Percentiles rank a stretch among this genome's conserved stretches.
Conservation (phyloP, 495 filamentous ascomycete genomes). For the Penicillium parvum region DNA sequence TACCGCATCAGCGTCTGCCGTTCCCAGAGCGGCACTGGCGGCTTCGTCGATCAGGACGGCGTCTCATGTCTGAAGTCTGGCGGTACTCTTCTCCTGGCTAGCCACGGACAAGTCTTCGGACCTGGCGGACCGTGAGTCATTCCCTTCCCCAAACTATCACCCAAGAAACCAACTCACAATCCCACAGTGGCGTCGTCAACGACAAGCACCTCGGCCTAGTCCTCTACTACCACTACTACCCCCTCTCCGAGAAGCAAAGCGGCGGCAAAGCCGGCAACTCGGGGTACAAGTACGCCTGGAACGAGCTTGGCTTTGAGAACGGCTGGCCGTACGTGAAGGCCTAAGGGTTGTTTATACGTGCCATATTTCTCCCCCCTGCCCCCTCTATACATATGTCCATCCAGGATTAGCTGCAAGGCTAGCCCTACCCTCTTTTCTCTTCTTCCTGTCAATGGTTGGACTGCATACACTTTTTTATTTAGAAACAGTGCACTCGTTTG, state of each 20-base stretch:
- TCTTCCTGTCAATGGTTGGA: constrained; percentile 24
- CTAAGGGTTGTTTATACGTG: constrained; percentile 8
- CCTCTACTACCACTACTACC: constrained; percentile 67
- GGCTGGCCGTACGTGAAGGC: constrained; percentile 52
- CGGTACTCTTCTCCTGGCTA: constrained; percentile 59
- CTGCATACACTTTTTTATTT: constrained; percentile 16
- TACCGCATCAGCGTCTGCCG: constrained; percentile 66
- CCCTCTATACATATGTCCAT: constrained; percentile 2
- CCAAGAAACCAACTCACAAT: constrained; percentile 1
- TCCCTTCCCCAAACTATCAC: neutral
- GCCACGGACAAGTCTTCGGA: constrained; percentile 60
- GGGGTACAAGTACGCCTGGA: constrained; percentile 62
- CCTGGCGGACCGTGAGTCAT: constrained; percentile 59
- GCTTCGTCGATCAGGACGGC: constrained; percentile 60
- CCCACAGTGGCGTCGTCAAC: constrained; percentile 36
- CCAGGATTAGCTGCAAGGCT: neutral
- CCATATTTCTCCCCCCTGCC: neutral
- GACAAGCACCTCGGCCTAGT: constrained; percentile 46
- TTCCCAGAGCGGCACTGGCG: constrained; percentile 45
- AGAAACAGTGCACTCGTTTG: constrained; percentile 17
- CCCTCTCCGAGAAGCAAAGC: constrained; percentile 45
- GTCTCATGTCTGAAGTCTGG: constrained; percentile 52
- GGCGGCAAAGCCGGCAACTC: constrained; percentile 47
- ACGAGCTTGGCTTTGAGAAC: constrained; percentile 52
- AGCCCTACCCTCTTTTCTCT: constrained; percentile 3